Conservation (phyloP, 2,329 filamentous ascomycete genomes). For the Coleophoma cylindrospora region DNA sequence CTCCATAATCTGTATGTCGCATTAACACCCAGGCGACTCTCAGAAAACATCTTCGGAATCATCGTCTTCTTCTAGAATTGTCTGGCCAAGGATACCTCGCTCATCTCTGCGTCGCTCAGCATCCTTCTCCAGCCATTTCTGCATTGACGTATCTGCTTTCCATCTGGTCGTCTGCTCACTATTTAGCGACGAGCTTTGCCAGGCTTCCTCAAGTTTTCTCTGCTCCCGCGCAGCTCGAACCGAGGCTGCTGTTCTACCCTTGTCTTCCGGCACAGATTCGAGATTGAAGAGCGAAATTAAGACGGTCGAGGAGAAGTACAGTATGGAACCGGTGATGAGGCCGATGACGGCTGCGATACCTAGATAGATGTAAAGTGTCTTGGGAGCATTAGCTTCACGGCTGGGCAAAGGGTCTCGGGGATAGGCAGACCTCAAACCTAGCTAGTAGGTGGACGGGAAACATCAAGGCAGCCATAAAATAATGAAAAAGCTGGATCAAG, state of each 20-base stretch:
- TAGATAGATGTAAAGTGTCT: constrained; percentile 45
- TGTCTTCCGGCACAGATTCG: constrained; percentile 16
- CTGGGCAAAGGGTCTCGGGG: background rate
- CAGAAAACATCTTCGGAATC: constrained; percentile 37
- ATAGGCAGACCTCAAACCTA: constrained; percentile 22
- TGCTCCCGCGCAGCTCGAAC: constrained; percentile 17
- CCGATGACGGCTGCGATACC: constrained; percentile 65
- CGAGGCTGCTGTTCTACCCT: constrained; percentile 16
- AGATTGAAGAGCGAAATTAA: constrained; percentile 47
- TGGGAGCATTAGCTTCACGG: constrained; percentile 7
- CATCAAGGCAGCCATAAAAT: constrained; percentile 12
- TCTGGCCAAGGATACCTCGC: constrained; percentile 53
- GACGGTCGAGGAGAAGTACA: constrained; percentile 51
- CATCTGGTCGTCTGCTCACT: constrained; percentile 5
- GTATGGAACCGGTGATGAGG: constrained; percentile 52
- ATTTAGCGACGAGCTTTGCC: constrained; percentile 10
- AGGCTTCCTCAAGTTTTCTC: constrained; percentile 18
- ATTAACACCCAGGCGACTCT: constrained; percentile 1
- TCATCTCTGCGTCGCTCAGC: constrained; percentile 15
- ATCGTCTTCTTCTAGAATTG: constrained; percentile 69
- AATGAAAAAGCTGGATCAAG: constrained; percentile 18
- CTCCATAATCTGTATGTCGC: too few species aligned
- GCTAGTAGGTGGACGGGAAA: constrained; percentile 20
- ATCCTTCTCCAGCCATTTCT: constrained; percentile 22
- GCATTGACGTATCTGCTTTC: constrained; percentile 8